These are phyloP conservation scores for Breviolum minutum DNA, from an alignment of 73 alveolate species.

Conservation along the genomic window DNA sequence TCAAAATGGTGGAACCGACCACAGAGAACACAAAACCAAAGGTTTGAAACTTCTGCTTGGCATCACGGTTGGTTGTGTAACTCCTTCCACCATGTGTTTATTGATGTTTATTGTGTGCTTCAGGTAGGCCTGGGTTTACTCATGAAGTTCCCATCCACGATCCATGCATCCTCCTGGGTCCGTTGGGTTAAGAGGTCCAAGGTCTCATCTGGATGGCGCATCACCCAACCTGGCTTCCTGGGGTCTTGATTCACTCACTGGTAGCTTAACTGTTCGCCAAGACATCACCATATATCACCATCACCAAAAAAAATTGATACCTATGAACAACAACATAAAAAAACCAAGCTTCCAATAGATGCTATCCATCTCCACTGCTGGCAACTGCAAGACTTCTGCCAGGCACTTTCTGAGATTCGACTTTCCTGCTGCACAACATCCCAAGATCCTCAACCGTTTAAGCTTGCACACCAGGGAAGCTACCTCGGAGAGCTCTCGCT, in stretches of 20 bases:
- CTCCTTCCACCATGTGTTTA: no score
- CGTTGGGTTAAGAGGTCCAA: not conserved
- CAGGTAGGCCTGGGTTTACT: conserved; percentile 18
- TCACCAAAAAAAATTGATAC: no score
- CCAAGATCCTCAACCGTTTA: not conserved
- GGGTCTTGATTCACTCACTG: not conserved
- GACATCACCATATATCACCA: no score
- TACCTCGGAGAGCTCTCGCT: not conserved
- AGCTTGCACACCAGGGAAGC: not conserved
- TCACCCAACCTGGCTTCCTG: conserved; percentile 18
- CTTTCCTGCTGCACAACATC: conserved; percentile 16
- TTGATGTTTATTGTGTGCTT: no score
- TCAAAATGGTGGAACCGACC: no score
- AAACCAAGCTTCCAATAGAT: not conserved
- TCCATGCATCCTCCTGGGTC: not conserved
- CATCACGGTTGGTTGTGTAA: no score
- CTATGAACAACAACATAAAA: not conserved
- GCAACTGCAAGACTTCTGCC: conserved; percentile 16
- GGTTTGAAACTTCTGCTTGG: no score
- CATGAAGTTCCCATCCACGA: conserved; percentile 18
- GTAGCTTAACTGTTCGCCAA: no score
- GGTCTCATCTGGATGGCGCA: not conserved
- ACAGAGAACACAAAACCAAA: no score
- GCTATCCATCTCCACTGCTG: not conserved
- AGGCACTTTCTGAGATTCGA: not conserved